Conservation (phyloP, 129 eudicot species). For the Apium graveolens region DNA sequence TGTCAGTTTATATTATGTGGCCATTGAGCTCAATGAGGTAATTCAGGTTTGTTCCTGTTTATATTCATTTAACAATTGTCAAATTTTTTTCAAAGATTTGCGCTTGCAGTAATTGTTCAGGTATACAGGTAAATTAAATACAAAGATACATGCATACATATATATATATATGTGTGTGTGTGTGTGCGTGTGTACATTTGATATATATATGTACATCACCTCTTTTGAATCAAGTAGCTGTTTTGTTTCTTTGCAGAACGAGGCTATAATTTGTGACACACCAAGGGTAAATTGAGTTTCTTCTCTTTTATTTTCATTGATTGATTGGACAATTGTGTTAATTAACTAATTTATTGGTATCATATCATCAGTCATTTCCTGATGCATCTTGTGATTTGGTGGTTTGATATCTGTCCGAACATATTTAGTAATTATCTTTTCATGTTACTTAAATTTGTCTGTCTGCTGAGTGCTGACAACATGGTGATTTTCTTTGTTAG, state of each 20-base stretch:
- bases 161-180: not conserved
- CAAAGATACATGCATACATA: too few species aligned
- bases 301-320: not conserved
- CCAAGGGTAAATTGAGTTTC: not conserved
- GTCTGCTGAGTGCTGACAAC: constrained; percentile 10
- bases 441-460: constrained; percentile 7
- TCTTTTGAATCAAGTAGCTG: not conserved
- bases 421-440: not conserved
- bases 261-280: not conserved
- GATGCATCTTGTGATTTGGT: not conserved
- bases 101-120: not conserved
- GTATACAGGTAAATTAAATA: not conserved
- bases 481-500: constrained; percentile 6
- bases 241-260: not conserved
- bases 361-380: not conserved
- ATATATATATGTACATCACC: not conserved
- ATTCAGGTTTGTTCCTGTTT: constrained; percentile 3
- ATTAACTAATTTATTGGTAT: not conserved
- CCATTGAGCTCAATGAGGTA: constrained; percentile 1
- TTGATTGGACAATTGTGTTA: not conserved
- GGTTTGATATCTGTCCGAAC: not conserved
- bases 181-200: too few species aligned
- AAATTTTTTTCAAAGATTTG: not conserved
- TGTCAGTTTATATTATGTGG: not conserved
- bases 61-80: not conserved